Evolutionary conservation across 139 green algal genomes (phyloP), one percentile per base, ranked within the genome.

Genomic region (Chlorella sp.): DNA sequence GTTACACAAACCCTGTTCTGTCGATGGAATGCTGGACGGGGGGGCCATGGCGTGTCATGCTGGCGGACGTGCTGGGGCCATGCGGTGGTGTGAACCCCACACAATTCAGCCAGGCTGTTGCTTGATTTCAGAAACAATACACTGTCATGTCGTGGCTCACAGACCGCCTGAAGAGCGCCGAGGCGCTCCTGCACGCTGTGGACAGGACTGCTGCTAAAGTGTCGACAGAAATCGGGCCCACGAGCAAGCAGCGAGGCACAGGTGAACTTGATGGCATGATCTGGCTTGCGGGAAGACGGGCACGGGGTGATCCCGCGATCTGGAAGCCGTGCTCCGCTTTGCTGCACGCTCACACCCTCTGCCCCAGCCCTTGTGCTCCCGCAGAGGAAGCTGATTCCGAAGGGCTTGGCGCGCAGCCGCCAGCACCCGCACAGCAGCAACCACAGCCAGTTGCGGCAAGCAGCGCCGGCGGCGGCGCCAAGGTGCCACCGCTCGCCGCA

Each of bases 141-240:
- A 2, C 11, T 14, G 64, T 14, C 64, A 53, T 76, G 71, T 76
- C 48, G 53, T 91, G 88, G 88, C 34, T 90, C 2, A 64, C 85
- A 39, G 60, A 86, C 30, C 90, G 93, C 89, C 78, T 96, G 34
- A 91, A 92, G 71, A 91, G 79, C 16, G 95, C 95, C 0, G 95
- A 97, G 79, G 92, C 90, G 26, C 68, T 97, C 36, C 90, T 97
- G 32, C 92, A 97, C 7, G 90, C 92, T 0, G 95, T 97, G 39
- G 95, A 97, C 68, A 85, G 92, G n/a, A 97, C 91, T 21, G 95
- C 94, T 14, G 91, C 93, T 30, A 86, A 85, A 32, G 91, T 92
- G 14, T 69, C 81, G 24, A 53, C 83, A 0, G 30, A 48, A 32
- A 88, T 81, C 16, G 64, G 39, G 39, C 48, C 21, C 34, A 81